A percentile compares a stretch with the other conserved stretches of the same genome.
These are phyloP conservation scores for Talaromyces atroroseus DNA, from an alignment of 2,329 filamentous ascomycete genomes.

Conservation along the genomic window DNA sequence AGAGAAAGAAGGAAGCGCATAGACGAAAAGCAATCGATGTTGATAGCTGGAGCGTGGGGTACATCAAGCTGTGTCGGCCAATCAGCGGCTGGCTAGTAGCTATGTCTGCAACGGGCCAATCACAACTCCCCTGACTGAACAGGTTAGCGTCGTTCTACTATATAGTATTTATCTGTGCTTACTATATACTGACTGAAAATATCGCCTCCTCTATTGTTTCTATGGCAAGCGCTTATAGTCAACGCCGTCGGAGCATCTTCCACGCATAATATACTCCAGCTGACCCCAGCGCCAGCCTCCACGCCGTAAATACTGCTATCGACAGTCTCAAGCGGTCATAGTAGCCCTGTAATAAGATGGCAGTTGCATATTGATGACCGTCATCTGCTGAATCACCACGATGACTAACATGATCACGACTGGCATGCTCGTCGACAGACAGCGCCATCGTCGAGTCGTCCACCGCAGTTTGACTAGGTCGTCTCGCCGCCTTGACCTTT, in stretches of 20 bases:
- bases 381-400: slow-evolving; percentile 6
- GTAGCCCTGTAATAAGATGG: slow-evolving; percentile 41
- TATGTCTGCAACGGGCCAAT: too few relatives aligned
- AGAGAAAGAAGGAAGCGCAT: too few relatives aligned
- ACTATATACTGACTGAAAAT: too few relatives aligned
- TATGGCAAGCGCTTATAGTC: too few relatives aligned
- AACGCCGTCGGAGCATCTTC: slow-evolving; percentile 11
- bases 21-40: too few relatives aligned
- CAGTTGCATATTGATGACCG: slow-evolving; percentile 30
- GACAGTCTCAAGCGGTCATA: slow-evolving; percentile 37
- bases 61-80: too few relatives aligned
- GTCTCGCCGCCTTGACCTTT: slow-evolving; percentile 27
- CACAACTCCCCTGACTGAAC: too few relatives aligned
- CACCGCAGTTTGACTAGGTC: slow-evolving; percentile 26
- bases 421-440: slow-evolving; percentile 19
- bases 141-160: too few relatives aligned
- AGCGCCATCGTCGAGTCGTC: slow-evolving; percentile 32
- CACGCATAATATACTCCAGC: slow-evolving; percentile 25
- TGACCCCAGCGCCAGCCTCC: slow-evolving; percentile 30
- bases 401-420: neutral
- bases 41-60: too few relatives aligned
- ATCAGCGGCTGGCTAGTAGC: too few relatives aligned
- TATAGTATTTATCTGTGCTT: too few relatives aligned
- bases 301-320: slow-evolving; percentile 36
- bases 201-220: too few relatives aligned